These are phyloP conservation scores for Acephala macrosclerotiorum DNA, from an alignment of 2,329 filamentous ascomycete genomes.

Conservation along the genomic window DNA sequence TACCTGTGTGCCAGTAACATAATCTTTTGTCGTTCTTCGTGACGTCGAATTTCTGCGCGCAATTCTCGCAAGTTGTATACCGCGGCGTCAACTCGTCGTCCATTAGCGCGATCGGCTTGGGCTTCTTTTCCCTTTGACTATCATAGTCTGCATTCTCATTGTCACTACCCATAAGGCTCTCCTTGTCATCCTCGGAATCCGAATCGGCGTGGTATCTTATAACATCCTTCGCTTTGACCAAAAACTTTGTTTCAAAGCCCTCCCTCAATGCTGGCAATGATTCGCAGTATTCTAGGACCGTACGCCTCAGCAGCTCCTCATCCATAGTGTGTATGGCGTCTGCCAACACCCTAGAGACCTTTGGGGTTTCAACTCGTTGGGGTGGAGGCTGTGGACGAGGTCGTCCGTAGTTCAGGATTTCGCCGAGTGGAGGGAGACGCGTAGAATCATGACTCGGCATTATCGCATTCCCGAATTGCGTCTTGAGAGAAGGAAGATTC, in stretches of 20 bases:
- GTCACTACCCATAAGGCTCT: conserved; percentile 8
- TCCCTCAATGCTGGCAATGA: neutral
- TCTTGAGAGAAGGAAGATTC: neutral
- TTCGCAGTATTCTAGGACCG: neutral
- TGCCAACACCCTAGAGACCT: neutral
- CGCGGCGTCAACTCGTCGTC: conserved; percentile 18
- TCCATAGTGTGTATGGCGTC: conserved; percentile 8
- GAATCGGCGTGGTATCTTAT: neutral
- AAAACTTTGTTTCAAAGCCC: neutral
- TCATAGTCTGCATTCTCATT: conserved; percentile 1
- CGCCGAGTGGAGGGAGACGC: conserved; percentile 8
- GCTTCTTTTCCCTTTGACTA: neutral
- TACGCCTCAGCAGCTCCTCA: neutral
- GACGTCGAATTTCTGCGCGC: conserved; percentile 26
- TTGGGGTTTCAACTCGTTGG: neutral
- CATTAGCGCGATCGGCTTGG: conserved; percentile 9
- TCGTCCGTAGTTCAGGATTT: neutral
- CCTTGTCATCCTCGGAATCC: conserved; percentile 9
- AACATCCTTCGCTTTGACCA: conserved; percentile 13
- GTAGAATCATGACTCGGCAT: neutral
- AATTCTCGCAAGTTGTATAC: conserved; percentile 24
- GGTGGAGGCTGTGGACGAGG: neutral
- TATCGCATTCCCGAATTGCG: neutral
- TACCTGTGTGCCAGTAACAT: conserved; percentile 27
- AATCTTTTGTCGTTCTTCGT: conserved; percentile 3